Base-by-base conservation (phyloP, 441 rosid species). In the Gossypium schwendimanii region DNA sequence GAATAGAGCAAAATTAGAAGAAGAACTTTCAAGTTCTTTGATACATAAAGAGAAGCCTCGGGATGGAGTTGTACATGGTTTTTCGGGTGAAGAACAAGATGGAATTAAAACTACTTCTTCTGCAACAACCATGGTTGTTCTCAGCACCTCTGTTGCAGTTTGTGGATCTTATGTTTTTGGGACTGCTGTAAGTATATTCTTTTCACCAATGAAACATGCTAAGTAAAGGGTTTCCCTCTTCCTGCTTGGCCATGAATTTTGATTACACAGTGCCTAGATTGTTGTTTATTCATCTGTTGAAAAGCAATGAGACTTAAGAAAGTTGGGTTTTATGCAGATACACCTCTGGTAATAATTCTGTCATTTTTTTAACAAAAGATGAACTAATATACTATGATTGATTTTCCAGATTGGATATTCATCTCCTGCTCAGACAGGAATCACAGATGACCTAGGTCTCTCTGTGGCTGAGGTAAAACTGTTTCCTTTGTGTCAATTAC, bases 381-480 rank as follows among this genome's bases (percentile, higher is more conserved):
- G 69, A 63, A 63, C 55, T 65, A 45, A 65, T 14, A 65, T 36
- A 15, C 47, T 1, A 63, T 21, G 68, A 63, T 10, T 80, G 62
- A n/a, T 79, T 79, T 77, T 74, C 63, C 77, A 92, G 95, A 65
- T 89, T 31, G 91, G 95, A 68, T 92, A 90, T 76, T 92, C 97
- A 26, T 90, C 95, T 52, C 93, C 97, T 39, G 84, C 90, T 65
- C 87, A 91, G 66, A 80, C 79, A 47, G 95, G 91, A 44, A 88
- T 91, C 72, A 86, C 80, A 75, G 70, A 76, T 41, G 93, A 89
- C 49, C 79, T 91, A 52, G 74, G 75, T 64, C 91, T 91, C 61
- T 86, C 95, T 64, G 75, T 84, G 18, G 87, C 91, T 26, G 87
- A 88, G 89, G 95, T 88, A 76, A 33, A 63, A 12, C 36, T 11